These are phyloP conservation scores for Bipolaris victoriae DNA, from an alignment of 2,329 filamentous ascomycete species.

Conservation along the genomic window DNA sequence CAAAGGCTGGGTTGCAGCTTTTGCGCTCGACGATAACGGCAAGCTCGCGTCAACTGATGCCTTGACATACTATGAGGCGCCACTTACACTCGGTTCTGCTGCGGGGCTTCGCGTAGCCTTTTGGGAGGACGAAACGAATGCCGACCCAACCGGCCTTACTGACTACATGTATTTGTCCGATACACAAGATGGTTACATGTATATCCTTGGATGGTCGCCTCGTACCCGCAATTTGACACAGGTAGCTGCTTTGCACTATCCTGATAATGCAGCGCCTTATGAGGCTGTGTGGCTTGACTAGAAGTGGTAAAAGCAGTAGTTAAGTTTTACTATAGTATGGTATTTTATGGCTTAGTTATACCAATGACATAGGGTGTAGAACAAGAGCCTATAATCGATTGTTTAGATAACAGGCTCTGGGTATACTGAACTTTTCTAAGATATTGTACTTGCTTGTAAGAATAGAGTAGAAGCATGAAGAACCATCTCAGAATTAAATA, in stretches of 20 bases:
- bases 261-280: constrained; percentile 1
- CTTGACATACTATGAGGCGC: constrained; percentile 5
- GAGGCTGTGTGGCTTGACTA: constrained; percentile 10
- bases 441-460: no score
- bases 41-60: constrained; percentile 1
- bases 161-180: constrained; percentile 11
- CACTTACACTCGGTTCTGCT: constrained; percentile 3
- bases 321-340: no score
- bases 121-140: constrained; percentile 5
- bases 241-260: neutral
- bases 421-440: no score
- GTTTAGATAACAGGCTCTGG: no score
- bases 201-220: neutral
- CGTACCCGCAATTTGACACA: no score
- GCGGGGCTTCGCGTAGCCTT: constrained; percentile 4
- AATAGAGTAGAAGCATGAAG: no score
- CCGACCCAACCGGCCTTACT: neutral
- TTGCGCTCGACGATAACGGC: neutral
- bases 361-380: no score
- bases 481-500: no score
- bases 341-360: no score
- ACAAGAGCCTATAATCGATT: no score
- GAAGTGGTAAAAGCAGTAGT: no score
- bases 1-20: constrained; percentile 11
- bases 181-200: constrained; percentile 8